Evolutionary conservation across 306 rosid genomes (phyloP), one percentile per base, ranked within the genome.

Genomic region (Quercus gilva): DNA sequence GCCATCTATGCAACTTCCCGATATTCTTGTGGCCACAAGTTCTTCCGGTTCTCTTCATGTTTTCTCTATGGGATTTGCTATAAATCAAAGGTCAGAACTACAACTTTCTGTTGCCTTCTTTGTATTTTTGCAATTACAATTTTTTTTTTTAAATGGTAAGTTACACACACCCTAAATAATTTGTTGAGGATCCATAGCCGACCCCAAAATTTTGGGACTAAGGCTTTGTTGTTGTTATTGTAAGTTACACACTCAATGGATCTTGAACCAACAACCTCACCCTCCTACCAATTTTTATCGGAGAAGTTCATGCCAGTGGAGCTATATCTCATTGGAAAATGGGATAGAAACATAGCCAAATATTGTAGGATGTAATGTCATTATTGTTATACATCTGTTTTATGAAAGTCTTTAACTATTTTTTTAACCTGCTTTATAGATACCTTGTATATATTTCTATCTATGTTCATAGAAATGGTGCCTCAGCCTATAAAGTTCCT

Each of bases 41-140:
- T 92, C 94, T 70, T 90, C 99, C 52, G 99, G 99, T 76, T 94
- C 99, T 81, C 80, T 92, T 82, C 99, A 94, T 87, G 84, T 91
- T 77, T 94, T 94, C 85, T 85, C 91, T 70, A 89, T 94, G 69
- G 94, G 91, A 78, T 88, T 90, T 77, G 88, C 90, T 72, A 78
- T 88, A 65, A 77, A 70, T 76, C 94, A 89, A 80, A 89, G 97
- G 99, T 90, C 73, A 88, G 85, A 79, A 79, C 68, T 79, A 56
- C 71, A 60, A 79, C 76, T 77, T 69, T 29, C 69, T 52, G 26
- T 19, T 81, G 71, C 45, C 25, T 77, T 31, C 67, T 17, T 18
- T 18, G 35, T 73, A 20, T 69, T 33, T 25, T 18, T 67, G 23
- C 21, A 14, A 17, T 76, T 60, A 11, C 45, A 41, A 8, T 41